Conservation (phyloP, 192 early-diverging fungal genomes). For the Allomyces macrogynus region DNA sequence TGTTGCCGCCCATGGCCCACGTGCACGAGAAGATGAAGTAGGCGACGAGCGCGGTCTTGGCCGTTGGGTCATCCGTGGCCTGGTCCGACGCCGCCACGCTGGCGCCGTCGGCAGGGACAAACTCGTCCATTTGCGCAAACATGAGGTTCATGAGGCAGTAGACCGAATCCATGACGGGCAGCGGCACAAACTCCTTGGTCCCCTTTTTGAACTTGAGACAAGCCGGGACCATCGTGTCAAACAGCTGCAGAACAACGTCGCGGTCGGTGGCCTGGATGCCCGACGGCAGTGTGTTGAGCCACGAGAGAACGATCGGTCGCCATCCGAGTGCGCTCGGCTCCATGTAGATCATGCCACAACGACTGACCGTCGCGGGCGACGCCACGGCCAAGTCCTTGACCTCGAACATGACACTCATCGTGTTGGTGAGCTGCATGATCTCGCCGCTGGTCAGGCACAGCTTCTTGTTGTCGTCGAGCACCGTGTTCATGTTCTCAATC, state of each 20-base stretch:
- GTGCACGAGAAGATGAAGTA: slow-evolving; percentile 58
- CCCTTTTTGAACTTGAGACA: slow-evolving; percentile 16
- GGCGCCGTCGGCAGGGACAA: slow-evolving; percentile 4
- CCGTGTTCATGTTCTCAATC: slow-evolving; percentile 97
- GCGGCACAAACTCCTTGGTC: slow-evolving; percentile 35
- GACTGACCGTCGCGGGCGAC: slow-evolving; percentile 69
- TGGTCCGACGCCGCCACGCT: slow-evolving; percentile 8
- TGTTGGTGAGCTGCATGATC: slow-evolving; percentile 83
- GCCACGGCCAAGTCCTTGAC: slow-evolving; percentile 92
- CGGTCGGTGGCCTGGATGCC: slow-evolving; percentile 8
- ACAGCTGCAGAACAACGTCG: slow-evolving; percentile 15
- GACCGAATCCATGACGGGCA: slow-evolving; percentile 34
- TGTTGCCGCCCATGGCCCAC: slow-evolving; percentile 92
- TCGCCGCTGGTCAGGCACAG: slow-evolving; percentile 97
- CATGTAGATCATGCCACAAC: slow-evolving; percentile 55
- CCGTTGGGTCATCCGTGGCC: slow-evolving; percentile 50
- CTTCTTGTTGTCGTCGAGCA: slow-evolving; percentile 93
- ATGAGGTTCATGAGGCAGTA: slow-evolving; percentile 27
- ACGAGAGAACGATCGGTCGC: slow-evolving; percentile 55
- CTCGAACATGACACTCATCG: slow-evolving; percentile 97
- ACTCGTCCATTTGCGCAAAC: slow-evolving; percentile 23
- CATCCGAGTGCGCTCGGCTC: slow-evolving; percentile 59
- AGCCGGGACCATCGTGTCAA: slow-evolving; percentile 23
- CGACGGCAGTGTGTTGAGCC: slow-evolving; percentile 27
- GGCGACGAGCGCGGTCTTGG: slow-evolving; percentile 60